Conservation (phyloP, 176 grass and related monocot species). For the Lolium rigidum region DNA sequence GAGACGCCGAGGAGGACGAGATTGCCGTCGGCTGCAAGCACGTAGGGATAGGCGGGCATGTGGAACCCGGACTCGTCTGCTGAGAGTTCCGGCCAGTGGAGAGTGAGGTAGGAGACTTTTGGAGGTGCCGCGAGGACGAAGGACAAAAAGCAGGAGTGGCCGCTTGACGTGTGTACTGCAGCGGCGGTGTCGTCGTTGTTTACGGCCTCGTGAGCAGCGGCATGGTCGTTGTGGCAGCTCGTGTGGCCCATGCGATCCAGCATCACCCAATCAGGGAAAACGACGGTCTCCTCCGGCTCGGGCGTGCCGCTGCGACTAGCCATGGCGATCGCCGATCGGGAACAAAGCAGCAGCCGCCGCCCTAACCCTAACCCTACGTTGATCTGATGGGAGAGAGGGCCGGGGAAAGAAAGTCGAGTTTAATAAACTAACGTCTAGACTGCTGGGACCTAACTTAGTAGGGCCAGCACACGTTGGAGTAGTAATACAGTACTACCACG, state of each 20-base stretch:
- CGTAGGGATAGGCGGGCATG: neutral
- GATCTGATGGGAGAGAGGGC: neutral
- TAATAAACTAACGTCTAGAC: neutral
- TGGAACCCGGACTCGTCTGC: no score
- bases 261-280: neutral
- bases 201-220: neutral
- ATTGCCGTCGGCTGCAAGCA: neutral
- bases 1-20: neutral
- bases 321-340: neutral
- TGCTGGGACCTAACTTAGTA: no score
- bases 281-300: neutral
- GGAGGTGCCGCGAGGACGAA: no score
- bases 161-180: neutral
- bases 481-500: no score
- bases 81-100: no score
- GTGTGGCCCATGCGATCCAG: neutral
- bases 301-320: neutral
- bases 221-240: neutral
- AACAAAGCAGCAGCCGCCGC: neutral
- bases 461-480: no score
- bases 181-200: neutral
- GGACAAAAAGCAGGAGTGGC: no score
- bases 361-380: slow-evolving; percentile 1
- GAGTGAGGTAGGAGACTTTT: no score
- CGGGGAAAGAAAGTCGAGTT: neutral